Base-by-base conservation (phyloP, 176 grass and related monocot genomes). In the Areca catechu region DNA sequence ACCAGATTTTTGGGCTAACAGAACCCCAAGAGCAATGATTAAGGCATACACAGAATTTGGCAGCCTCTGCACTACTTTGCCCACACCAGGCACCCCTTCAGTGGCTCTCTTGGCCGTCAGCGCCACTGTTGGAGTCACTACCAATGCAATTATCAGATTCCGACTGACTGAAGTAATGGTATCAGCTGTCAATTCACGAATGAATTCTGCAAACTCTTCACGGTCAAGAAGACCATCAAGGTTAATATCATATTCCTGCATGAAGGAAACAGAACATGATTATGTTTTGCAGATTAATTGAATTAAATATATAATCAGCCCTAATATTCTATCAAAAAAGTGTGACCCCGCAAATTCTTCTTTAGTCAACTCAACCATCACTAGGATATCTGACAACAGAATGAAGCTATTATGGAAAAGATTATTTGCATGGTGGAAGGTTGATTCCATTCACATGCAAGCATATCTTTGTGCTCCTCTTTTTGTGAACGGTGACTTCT, bases 181-280 rank as follows among this genome's bases (percentile, higher is more conserved):
- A 12, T 97, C 92, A n/a, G 71, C 71, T 2, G 92, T 97, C 50
- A 97, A 74, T 77, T 91, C 91, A 29, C 68, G 50, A 43, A 97
- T 91, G 80, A 97, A 97, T 73, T 88, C 75, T 1, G 80, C 87
- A 14, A 97, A 97, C 57, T 97, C 86, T 74, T 97, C 92, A 0
- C 92, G 86, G 50, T 97, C 80, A 34, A 97, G 83, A 16, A 83
- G 80, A 2, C 86, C 86, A 68, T 97, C 80, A 5, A 91, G 75
- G 48, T 97, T 76, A 14, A 80, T 61, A 59, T 97, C 92, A 16
- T 77, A 82, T 14, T 88, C 92, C 86, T 96, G 80, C 50, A 49
- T 4, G 20, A 49, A 70, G 15, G 19, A 51, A 60, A 27, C 5
- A 48, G 17, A 20, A 1, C 19, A 49, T 71, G 20, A 47, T 3